Base-by-base conservation (phyloP, 1,284 basidiomycete species). In the Afroboletus lepidellus region DNA sequence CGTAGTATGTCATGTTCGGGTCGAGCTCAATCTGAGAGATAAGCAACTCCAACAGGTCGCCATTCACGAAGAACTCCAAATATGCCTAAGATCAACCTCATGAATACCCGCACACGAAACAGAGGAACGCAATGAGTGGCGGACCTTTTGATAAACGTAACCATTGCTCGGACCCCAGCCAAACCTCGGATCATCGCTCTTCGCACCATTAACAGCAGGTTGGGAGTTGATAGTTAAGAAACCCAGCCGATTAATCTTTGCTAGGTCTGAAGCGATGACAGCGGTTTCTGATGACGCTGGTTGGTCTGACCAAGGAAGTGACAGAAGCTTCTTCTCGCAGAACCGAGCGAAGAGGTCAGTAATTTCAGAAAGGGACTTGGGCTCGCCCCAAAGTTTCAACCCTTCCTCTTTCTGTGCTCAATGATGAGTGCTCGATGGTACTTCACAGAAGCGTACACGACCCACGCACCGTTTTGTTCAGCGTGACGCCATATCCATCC, bases 161-260 rank as follows among this genome's bases (percentile, higher is more conserved):
- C 96, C 96, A 55, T 93, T 92, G 49, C 84, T 77, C 2, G 97
- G 97, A 13, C 96, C 96, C 89, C 97, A 99, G 11, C 96, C 96
- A 67, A 93, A 90, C 2, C 85, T 77, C 56, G 86, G 84, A 74
- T 98, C 91, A 56, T 92, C 85, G 61, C 92, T 95, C 53, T 79
- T 77, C 11, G 82, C 92, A 45, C 95, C 96, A 66, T 98, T 94
- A 32, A 99, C 96, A 4, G 96, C 94, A 12, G 96, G 96, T 69
- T 99, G 96, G 36, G 93, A 96, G 73, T 98, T 98, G 77, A 99
- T 98, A 3, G 96, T 99, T 62, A 98, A 75, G 79, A 93, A 98
- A 9, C 96, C 95, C 29, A 91, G 77, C 55, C 85, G 78, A 71
- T 98, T 98, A 77, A 99, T 85, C 67, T 81, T 81, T 11, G 88